Evolutionary conservation across 2,329 filamentous ascomycete genomes (phyloP), one percentile per base, ranked within the genome.

Genomic region (Thielaviopsis populi): DNA sequence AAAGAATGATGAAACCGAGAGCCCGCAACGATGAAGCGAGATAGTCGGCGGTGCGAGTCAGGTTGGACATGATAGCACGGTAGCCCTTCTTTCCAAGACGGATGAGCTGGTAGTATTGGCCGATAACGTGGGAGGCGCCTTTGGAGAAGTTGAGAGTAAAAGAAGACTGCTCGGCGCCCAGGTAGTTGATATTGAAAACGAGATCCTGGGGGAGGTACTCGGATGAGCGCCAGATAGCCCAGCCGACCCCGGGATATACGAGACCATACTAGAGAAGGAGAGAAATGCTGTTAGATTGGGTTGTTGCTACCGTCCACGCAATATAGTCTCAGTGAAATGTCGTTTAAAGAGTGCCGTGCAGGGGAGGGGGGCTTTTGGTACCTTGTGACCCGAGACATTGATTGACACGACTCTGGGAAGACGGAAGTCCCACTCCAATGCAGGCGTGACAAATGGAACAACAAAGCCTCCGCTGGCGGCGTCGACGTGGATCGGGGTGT

Each of bases 131-230:
- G 5, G 87, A 90, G 13, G 92, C 92, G 65, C 91, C 91, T 74
- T 96, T 95, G 72, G 89, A 95, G 79, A 97, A 97, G 80, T 97
- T 97, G 66, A 97, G 84, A 0, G 92, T 96, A 77, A 96, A 96
- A 2, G 90, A 96, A 1, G 91, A 87, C 74, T 97, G 92, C 72
- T 96, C 90, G 11, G 92, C 91, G 60, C 92, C 92, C 5, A 96
- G 86, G 76, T 97, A 97, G 81, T 96, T 96, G 82, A 97, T 96
- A 80, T 96, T 96, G 83, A 97, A 97, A 70, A 97, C 90, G 24
- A 96, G 85, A 71, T 96, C 91, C 72, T 92, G 81, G 7, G 92
- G 92, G 2, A 96, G 81, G 75, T 80, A 94, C 73, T 94, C 86
- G 61, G 89, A 83, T 46, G 84, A 83, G 59, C 91, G 84, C 91